Evolutionary conservation across 441 rosid species (phyloP), one percentile per base, ranked within the genome.

Genomic region (Kokia cookei): DNA sequence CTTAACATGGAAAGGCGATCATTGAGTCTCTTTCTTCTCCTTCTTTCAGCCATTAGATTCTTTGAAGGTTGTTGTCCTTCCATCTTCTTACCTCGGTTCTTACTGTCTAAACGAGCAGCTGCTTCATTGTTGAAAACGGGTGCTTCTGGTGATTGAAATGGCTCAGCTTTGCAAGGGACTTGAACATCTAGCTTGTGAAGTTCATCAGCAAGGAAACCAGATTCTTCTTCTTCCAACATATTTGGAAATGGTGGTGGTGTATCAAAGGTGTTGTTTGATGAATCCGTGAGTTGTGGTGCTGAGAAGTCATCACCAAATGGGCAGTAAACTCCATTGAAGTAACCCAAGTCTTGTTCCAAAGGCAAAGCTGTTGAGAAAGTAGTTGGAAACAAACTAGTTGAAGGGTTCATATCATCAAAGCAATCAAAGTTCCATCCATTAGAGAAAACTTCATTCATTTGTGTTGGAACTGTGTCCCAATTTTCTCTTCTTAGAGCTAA

Each of bases 1-100:
- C 96, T 81, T 53, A 90, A 82, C 96, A 91, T 91, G 29, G 90
- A 87, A 70, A 91, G 93, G 51, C 96, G 84, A 69, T 91, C 96
- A 75, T 91, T 89, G 27, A 89, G 82, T 48, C 90, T 80, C 86
- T 91, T 91, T 65, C 95, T 83, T 78, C 95, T 79, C 76, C 93
- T 85, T 64, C 95, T 82, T 79, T 88, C 92, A 0, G 94, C 90
- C 92, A 88, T 86, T 40, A 89, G 67, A 79, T 89, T 89, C 86
- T 89, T 89, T 5, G 94, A 89, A 3, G 94, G 94, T 74, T 89
- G 94, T 40, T 40, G 19, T 92, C 94, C 48, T 84, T 89, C 77
- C 81, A 14, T 69, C 45, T 78, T 69, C 74, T 72, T 80, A 12
- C 74, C 59, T 75, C 78, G 67, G 55, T 57, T 76, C 69, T 77